Base-by-base conservation (phyloP, 805 yeast genomes). In the Teunomyces cretensis region DNA sequence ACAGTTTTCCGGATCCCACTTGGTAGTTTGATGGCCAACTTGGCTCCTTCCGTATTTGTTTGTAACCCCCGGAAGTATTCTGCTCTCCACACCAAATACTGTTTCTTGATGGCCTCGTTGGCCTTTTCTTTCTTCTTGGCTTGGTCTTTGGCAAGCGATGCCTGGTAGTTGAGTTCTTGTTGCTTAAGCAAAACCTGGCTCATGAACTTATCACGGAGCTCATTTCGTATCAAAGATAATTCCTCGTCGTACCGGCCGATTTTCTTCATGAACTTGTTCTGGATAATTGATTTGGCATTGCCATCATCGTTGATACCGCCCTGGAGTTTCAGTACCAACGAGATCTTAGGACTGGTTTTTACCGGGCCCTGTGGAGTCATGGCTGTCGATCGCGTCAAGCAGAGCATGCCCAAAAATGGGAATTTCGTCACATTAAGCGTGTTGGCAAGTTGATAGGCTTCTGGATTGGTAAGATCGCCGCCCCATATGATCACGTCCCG, bases 401-500 rank as follows among this genome's bases (percentile, higher is more conserved):
- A 84, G 9, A 94, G 62, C 9, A 91, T 67, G 0, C 92, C 96
- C 28, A 88, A 62, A 58, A 87, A 86, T n/a, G 99, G 99, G 56
- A 84, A 83, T 51, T 79, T 77, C 15, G 88, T 76, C 33, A 84
- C 84, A 46, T 79, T 78, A 48, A 91, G 75, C 31, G 84, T 81
- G 57, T 86, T 83, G 0, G 96, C 86, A 12, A 89, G 83, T 55
- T 88, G 96, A 57, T 80, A 83, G 1, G 92, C 88, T 62, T 92
- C 98, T 15, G 90, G 80, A 45, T 82, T 81, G n/a, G 78, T 76
- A 17, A 86, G 79, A 58, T 88, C 84, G 7, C 97, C 96, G 33
- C 91, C 96, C 98, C 98, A 92, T 1, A 88, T 65, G 2, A 88
- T 52, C 2, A 84, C 60, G 37, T 86, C 76, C 39, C 74, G 76